A percentile compares a stretch with the other conserved stretches of the same genome.
phyloP scores from a whole-genome alignment of 2,329 filamentous ascomycete species.

The Sclerotinia subarctica region DNA sequence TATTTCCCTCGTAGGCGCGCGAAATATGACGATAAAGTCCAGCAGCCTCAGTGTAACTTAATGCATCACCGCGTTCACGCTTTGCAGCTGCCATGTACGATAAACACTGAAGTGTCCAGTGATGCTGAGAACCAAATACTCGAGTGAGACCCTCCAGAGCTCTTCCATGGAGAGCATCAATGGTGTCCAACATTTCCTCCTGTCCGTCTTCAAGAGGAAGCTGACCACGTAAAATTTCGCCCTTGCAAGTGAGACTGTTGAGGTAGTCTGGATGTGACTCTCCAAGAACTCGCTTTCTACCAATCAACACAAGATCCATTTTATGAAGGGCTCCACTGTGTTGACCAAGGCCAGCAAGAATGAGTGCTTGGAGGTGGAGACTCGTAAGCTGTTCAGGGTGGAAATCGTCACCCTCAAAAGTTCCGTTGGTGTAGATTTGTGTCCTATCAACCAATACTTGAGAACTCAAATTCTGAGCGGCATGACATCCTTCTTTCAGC shows the following conservation, averaged over 20 bases:
- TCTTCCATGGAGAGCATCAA: slow-evolving; percentile 29
- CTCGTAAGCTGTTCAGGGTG: slow-evolving; percentile 33
- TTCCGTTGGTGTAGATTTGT: slow-evolving; percentile 29
- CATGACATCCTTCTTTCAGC: slow-evolving; percentile 29
- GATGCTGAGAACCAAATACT: slow-evolving; percentile 32
- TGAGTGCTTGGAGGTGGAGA: slow-evolving; percentile 32
- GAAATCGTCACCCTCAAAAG: slow-evolving; percentile 29
- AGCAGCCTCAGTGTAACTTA: slow-evolving; percentile 26
- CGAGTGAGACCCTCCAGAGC: slow-evolving; percentile 29
- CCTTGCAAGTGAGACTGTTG: slow-evolving; percentile 32
- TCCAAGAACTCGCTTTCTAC: slow-evolving; percentile 27
- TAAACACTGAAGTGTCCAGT: slow-evolving; percentile 29
- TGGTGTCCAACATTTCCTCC: slow-evolving; percentile 25
- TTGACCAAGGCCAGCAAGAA: slow-evolving; percentile 31
- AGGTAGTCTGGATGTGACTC: slow-evolving; percentile 30
- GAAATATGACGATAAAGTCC: slow-evolving; percentile 27
- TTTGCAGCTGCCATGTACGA: slow-evolving; percentile 31
- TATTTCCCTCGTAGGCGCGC: slow-evolving; percentile 26
- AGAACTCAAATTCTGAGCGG: slow-evolving; percentile 31
- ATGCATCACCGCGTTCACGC: slow-evolving; percentile 26
- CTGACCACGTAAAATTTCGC: slow-evolving; percentile 32
- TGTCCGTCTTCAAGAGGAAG: slow-evolving; percentile 25
- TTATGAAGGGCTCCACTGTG: slow-evolving; percentile 28
- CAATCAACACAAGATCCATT: slow-evolving; percentile 28
- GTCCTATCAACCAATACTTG: slow-evolving; percentile 27